Evolutionary conservation across 2,329 filamentous ascomycete genomes (phyloP).

Genomic region (Hypoxylon sp.): DNA sequence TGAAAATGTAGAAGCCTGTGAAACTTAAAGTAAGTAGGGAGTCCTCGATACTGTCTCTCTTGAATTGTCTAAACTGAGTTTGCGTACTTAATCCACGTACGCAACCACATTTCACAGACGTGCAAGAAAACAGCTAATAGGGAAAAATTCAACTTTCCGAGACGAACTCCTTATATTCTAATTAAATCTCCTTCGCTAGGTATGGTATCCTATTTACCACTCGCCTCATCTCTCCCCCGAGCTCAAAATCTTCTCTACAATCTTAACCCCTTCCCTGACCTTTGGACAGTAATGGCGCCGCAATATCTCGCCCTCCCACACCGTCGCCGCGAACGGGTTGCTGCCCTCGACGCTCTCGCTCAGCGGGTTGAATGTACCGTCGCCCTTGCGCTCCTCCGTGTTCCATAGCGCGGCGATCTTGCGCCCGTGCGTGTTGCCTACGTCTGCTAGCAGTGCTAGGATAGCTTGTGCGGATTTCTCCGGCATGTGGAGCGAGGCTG

Average conservation of each 20-base stretch:
- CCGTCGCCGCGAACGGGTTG: slow-evolving; percentile 90
- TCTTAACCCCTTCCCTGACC: slow-evolving; percentile 80
- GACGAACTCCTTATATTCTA: not conserved
- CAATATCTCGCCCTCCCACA: slow-evolving; percentile 94
- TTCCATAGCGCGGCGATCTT: slow-evolving; percentile 92
- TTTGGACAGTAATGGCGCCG: slow-evolving; percentile 88
- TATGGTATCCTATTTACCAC: not conserved
- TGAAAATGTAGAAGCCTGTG: not conserved
- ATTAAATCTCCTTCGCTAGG: not conserved
- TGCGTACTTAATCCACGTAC: not conserved
- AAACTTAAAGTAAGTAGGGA: not conserved
- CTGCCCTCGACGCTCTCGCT: slow-evolving; percentile 83
- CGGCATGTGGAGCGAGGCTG: slow-evolving; percentile 84
- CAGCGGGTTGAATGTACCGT: slow-evolving; percentile 85
- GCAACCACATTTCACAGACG: not conserved
- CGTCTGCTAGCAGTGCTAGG: slow-evolving; percentile 81
- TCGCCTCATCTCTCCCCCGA: slow-evolving; percentile 56
- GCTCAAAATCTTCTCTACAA: slow-evolving; percentile 77
- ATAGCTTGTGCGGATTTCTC: slow-evolving; percentile 90
- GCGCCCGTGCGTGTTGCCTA: slow-evolving; percentile 84
- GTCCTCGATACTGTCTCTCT: not conserved
- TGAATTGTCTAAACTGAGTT: not conserved
- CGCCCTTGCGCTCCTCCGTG: slow-evolving; percentile 92
- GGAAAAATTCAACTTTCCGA: not conserved
- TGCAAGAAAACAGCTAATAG: not conserved